Conservation (phyloP, 192 early-diverging fungal species). For the Backusella parvicylindrica region DNA sequence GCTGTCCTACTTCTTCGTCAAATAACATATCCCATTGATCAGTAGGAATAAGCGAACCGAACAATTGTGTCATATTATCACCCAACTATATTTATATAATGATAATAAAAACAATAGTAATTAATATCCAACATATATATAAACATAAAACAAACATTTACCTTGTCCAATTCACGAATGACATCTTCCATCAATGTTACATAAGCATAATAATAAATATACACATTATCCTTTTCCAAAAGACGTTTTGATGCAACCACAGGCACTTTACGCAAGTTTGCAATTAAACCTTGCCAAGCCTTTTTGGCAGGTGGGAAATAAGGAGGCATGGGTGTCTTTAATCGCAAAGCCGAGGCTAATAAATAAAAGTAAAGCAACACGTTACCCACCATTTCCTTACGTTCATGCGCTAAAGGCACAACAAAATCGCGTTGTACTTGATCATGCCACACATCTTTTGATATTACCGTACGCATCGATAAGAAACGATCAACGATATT, state of each 20-base stretch:
- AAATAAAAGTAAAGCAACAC: slow-evolving; percentile 77
- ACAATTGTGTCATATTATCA: slow-evolving; percentile 32
- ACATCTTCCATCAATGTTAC: slow-evolving; percentile 76
- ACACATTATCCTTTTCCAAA: slow-evolving; percentile 54
- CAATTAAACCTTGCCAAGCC: slow-evolving; percentile 56
- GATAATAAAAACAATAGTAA: neutral
- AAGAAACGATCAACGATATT: slow-evolving; percentile 76
- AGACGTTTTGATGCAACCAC: slow-evolving; percentile 41
- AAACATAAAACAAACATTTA: slow-evolving; percentile 8
- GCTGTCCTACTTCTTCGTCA: slow-evolving; percentile 11
- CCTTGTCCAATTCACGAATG: slow-evolving; percentile 70
- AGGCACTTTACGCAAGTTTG: slow-evolving; percentile 56
- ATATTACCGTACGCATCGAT: slow-evolving; percentile 69
- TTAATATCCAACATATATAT: neutral
- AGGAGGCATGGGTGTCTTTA: slow-evolving; percentile 82
- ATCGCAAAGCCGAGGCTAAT: slow-evolving; percentile 72
- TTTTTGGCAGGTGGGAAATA: slow-evolving; percentile 70
- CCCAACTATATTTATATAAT: slow-evolving; percentile 22
- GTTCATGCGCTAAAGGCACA: slow-evolving; percentile 52
- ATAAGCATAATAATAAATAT: slow-evolving; percentile 80
- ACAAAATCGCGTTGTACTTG: slow-evolving; percentile 59
- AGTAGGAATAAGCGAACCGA: slow-evolving; percentile 29
- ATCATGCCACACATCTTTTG: slow-evolving; percentile 51
- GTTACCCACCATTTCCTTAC: slow-evolving; percentile 68
- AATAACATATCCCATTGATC: slow-evolving; percentile 34